Base-by-base conservation (phyloP, 768 basidiomycete species). In the Exidia glandulosa region DNA sequence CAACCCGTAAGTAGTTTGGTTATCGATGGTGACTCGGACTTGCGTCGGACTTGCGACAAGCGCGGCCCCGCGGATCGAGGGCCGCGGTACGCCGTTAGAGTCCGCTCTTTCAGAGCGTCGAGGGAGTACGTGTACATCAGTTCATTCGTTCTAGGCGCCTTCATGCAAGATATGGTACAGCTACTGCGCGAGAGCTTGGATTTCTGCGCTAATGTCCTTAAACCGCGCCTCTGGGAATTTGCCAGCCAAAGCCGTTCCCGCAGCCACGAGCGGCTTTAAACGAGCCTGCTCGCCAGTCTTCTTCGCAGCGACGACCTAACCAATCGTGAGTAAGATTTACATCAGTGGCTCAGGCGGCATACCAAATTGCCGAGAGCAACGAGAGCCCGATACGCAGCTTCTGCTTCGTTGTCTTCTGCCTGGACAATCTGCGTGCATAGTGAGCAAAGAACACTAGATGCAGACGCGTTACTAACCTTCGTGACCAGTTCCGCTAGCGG, bases 361-460 rank as follows among this genome's bases (percentile, higher is more conserved):
- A 89, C 89, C 32, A 81, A 69, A 69, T 91, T 90, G 27, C 89
- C 89, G 12, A 91, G 75, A 4, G 81, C 88, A 31, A 88, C 87
- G 12, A 85, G 72, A 9, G 81, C 76, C 34, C 89, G 83, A 68
- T 90, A 90, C 29, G 76, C 77, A 3, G 86, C 81, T 65, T 91
- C 89, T 10, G 83, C 74, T 59, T 91, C 89, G 34, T 70, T 69
- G 79, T 58, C 76, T 73, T 71, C 67, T 12, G 73, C 70, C 48
- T 82, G 67, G 19, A 82, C 63, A 13, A 70, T 72, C 81, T 84
- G 63, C 52, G 30, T 57, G 33, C 61, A 48, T 47, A 3, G 19
- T 32, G 30, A n/a, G 19, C 23, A n/a, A 32, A 41, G 12, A n/a
- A 33, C 27, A 55, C 29, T 45, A 50, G 41, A 30, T 32, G 29